A percentile compares a stretch with the other conserved stretches of the same genome.
Evolutionary conservation across 148 eudicot species (phyloP).

Genomic region (Rhododendron ferrugineum): DNA sequence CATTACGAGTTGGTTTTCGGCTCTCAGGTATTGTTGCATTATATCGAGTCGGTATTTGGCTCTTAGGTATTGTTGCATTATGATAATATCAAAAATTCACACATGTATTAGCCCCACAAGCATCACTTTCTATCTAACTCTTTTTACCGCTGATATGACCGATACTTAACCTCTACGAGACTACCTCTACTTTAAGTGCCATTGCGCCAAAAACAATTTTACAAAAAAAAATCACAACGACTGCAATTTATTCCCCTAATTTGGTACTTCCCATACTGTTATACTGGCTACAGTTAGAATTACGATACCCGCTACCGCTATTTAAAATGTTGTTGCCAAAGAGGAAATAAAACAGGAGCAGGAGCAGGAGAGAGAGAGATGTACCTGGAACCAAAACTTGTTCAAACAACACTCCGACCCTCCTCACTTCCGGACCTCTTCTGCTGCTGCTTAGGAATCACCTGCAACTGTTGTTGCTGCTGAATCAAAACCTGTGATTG

Average conservation of each 20-base stretch:
- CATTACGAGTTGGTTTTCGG: background rate
- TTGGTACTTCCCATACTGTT: background rate
- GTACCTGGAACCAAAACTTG: constrained; percentile 20
- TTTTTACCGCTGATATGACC: background rate
- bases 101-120: background rate
- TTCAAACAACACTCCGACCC: constrained; percentile 25
- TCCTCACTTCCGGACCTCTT: constrained; percentile 33
- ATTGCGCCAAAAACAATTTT: background rate
- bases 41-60: background rate
- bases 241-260: background rate
- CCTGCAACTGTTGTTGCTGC: constrained; percentile 28
- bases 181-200: background rate
- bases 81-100: background rate
- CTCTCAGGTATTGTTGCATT: background rate
- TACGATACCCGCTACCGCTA: background rate
- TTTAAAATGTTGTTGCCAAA: background rate
- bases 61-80: no score
- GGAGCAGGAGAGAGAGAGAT: background rate
- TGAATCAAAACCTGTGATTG: constrained; percentile 9
- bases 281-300: background rate
- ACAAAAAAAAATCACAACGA: background rate
- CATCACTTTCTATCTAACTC: background rate
- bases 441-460: constrained; percentile 26
- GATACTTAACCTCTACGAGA: background rate
- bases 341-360: background rate